phyloP scores from a whole-genome alignment of 2,329 filamentous ascomycete species.

The Penicillium palitans region DNA sequence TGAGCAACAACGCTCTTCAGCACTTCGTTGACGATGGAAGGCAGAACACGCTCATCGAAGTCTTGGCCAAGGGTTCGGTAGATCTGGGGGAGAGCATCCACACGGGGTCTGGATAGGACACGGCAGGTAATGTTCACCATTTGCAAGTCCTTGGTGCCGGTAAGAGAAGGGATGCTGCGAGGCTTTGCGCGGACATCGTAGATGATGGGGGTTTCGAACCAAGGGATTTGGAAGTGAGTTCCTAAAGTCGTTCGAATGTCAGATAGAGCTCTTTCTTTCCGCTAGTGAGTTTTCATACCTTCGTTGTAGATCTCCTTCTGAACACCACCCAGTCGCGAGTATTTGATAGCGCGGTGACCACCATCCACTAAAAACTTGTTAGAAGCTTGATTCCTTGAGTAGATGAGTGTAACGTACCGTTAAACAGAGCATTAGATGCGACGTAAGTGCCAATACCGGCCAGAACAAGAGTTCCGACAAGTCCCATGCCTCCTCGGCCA shows the following conservation, averaged over 20 bases:
- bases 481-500: conserved; percentile 55
- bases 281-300: conserved; percentile 56
- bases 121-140: conserved; percentile 99
- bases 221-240: conserved; percentile 91
- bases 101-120: conserved; percentile 87
- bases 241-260: conserved; percentile 51
- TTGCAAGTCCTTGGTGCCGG: conserved; percentile 97
- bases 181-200: conserved; percentile 99
- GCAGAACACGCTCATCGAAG: conserved; percentile 95
- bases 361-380: conserved; percentile 69
- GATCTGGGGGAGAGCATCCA: conserved; percentile 90
- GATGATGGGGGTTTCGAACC: conserved; percentile 94
- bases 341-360: conserved; percentile 98
- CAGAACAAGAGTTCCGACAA: conserved; percentile 55
- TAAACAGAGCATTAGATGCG: conserved; percentile 63
- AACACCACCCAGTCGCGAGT: conserved; percentile 87
- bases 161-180: conserved; percentile 92
- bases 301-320: conserved; percentile 94
- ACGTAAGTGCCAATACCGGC: conserved; percentile 49
- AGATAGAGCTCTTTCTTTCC: conserved; percentile 8
- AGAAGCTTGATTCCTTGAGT: conserved; percentile 3
- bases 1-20: conserved; percentile 98
- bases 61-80: conserved; percentile 93
- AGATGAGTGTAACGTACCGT: conserved; percentile 51
- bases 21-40: conserved; percentile 98